Conservation (phyloP, 768 basidiomycete genomes). For the Sistotremastrum niveocremeum region DNA sequence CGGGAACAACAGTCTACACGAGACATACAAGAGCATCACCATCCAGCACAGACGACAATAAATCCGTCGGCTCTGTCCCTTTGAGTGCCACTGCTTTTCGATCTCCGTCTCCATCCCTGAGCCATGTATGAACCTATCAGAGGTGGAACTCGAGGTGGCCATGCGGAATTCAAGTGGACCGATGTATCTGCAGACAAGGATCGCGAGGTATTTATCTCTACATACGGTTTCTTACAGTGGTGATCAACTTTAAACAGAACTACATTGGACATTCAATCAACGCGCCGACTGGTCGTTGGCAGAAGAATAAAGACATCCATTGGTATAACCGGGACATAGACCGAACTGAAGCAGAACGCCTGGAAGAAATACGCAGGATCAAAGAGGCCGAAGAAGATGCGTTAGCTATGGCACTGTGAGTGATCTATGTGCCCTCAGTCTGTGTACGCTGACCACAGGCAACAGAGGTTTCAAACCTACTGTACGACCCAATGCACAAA, state of each 20-base stretch:
- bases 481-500: conserved; percentile 10
- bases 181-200: conserved; percentile 90
- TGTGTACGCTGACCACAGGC: conserved; percentile 9
- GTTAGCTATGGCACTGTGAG: conserved; percentile 63
- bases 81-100: too few relatives aligned
- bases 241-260: conserved; percentile 37
- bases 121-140: conserved; percentile 74
- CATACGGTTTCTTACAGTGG: neutral
- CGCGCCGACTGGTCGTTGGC: conserved; percentile 92
- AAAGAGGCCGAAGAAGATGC: conserved; percentile 90
- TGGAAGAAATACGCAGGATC: conserved; percentile 64
- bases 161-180: conserved; percentile 84
- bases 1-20: too few relatives aligned
- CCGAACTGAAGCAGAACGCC: conserved; percentile 30
- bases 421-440: conserved; percentile 13
- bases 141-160: conserved; percentile 84
- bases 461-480: conserved; percentile 20
- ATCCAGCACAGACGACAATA: too few relatives aligned
- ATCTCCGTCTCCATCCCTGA: neutral
- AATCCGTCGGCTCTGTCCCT: too few relatives aligned
- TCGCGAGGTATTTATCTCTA: conserved; percentile 50
- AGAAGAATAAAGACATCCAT: conserved; percentile 93
- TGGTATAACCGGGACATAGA: conserved; percentile 74
- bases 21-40: too few relatives aligned
- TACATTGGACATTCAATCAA: conserved; percentile 94